These are phyloP conservation scores for Rutstroemia sp. DNA, from an alignment of 2,329 filamentous ascomycete species.

Conservation along the genomic window DNA sequence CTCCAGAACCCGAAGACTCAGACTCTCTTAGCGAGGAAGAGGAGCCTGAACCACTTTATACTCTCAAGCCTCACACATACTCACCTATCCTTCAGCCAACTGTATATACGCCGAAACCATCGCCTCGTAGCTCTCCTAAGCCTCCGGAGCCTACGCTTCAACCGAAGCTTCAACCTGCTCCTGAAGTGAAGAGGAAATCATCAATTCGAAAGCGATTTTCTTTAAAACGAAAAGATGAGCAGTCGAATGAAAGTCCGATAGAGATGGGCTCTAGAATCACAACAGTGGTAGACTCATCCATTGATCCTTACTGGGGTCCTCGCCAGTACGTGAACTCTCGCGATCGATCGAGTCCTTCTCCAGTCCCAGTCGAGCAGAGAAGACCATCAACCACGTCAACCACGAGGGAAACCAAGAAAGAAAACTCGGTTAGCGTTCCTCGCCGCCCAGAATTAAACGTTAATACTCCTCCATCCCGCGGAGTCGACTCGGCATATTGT, in stretches of 20 bases:
- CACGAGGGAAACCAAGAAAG: not conserved
- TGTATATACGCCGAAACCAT: slow-evolving; percentile 7
- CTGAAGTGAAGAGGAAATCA: slow-evolving; percentile 18
- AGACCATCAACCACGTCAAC: not conserved
- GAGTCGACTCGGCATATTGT: slow-evolving; percentile 29
- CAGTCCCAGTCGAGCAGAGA: not conserved
- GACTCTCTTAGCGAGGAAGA: slow-evolving; percentile 7
- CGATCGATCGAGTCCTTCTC: not conserved
- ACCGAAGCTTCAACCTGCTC: slow-evolving; percentile 7
- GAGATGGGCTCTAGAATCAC: not conserved
- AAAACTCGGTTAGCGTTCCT: not conserved
- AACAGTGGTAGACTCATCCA: slow-evolving; percentile 7
- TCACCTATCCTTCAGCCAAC: slow-evolving; percentile 22
- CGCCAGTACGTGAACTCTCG: slow-evolving; percentile 7
- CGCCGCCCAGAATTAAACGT: slow-evolving; percentile 12
- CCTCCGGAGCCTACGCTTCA: not conserved
- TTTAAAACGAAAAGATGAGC: slow-evolving; percentile 21
- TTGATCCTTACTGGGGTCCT: slow-evolving; percentile 11
- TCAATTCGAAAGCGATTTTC: slow-evolving; percentile 27
- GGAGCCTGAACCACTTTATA: slow-evolving; percentile 21
- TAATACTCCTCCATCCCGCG: slow-evolving; percentile 23
- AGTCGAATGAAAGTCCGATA: slow-evolving; percentile 7
- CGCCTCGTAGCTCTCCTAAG: not conserved
- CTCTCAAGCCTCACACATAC: slow-evolving; percentile 28
- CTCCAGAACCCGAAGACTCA: slow-evolving; percentile 15